Percentiles rank a stretch among this genome's conserved stretches.
phyloP scores from a whole-genome alignment of 345 rosid genomes.

The Iberis pinnata region DNA sequence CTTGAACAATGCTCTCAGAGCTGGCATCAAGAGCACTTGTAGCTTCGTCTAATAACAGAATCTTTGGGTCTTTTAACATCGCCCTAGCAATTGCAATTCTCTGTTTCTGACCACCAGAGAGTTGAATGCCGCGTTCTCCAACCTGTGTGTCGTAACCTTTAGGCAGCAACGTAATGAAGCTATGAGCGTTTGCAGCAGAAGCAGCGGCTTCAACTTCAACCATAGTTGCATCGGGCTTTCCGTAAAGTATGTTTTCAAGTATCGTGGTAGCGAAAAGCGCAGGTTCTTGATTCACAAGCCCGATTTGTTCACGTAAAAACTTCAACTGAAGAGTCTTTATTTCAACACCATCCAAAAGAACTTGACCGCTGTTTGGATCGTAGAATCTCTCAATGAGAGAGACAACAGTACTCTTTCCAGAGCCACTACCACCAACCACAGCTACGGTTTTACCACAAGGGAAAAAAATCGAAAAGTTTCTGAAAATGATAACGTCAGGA shows the following conservation, averaged over 20 bases:
- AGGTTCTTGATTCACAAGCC: slow-evolving; percentile 91
- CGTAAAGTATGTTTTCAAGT: slow-evolving; percentile 80
- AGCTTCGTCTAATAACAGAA: slow-evolving; percentile 83
- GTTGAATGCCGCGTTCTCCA: slow-evolving; percentile 84
- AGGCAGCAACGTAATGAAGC: slow-evolving; percentile 74
- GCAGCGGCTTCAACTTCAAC: slow-evolving; percentile 80
- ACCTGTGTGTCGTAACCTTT: slow-evolving; percentile 86
- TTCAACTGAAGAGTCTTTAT: slow-evolving; percentile 61
- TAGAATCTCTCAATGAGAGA: slow-evolving; percentile 85
- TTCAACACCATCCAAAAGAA: slow-evolving; percentile 25
- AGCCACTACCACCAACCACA: slow-evolving; percentile 92
- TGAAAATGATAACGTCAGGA: slow-evolving; percentile 71
- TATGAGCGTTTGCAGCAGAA: slow-evolving; percentile 85
- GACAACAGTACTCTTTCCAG: slow-evolving; percentile 89
- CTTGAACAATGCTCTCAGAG: slow-evolving; percentile 88
- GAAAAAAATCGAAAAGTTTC: slow-evolving; percentile 64
- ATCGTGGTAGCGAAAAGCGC: slow-evolving; percentile 84
- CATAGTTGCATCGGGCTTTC: slow-evolving; percentile 70
- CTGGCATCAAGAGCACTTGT: slow-evolving; percentile 92
- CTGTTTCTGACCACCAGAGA: slow-evolving; percentile 91
- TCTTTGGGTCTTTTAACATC: slow-evolving; percentile 79
- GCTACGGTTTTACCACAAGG: slow-evolving; percentile 78
- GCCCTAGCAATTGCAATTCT: slow-evolving; percentile 91
- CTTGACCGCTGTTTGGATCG: slow-evolving; percentile 67
- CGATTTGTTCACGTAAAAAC: slow-evolving; percentile 66